Conservation (phyloP, 2,329 filamentous ascomycete species). For the Ceratocystis alfenasii region DNA sequence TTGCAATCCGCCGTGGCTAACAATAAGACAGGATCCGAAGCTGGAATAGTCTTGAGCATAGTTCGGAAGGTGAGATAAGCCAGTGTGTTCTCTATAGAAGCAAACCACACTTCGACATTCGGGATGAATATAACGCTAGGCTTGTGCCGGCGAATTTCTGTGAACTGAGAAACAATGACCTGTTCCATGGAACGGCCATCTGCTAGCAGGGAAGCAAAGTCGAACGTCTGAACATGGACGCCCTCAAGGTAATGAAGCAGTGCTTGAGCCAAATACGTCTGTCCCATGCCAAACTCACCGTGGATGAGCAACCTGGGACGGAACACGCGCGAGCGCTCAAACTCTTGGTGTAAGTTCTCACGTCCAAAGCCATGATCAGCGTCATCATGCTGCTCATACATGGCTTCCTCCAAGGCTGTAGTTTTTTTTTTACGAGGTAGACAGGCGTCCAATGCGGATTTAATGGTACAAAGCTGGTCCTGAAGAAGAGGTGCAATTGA, state of each 20-base stretch:
- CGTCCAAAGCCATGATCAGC: conserved; percentile 72
- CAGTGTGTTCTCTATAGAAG: conserved; percentile 47
- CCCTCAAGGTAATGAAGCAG: conserved; percentile 85
- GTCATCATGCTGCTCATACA: conserved; percentile 77
- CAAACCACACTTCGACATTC: conserved; percentile 78
- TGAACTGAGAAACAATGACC: conserved; percentile 78
- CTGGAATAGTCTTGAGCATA: conserved; percentile 69
- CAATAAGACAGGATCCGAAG: conserved; percentile 79
- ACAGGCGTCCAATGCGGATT: conserved; percentile 57
- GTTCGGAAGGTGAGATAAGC: conserved; percentile 72
- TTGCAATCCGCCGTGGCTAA: conserved; percentile 71
- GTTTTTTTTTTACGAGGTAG: conserved; percentile 75
- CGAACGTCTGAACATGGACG: conserved; percentile 87
- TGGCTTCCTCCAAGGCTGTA: conserved; percentile 85
- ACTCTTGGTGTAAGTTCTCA: conserved; percentile 63
- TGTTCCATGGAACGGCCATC: conserved; percentile 78
- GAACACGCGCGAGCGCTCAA: conserved; percentile 79
- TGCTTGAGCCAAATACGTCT: conserved; percentile 75
- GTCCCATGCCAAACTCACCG: conserved; percentile 82
- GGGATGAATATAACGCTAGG: conserved; percentile 94
- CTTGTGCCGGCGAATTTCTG: conserved; percentile 86
- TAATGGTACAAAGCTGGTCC: conserved; percentile 57
- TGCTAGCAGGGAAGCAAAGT: conserved; percentile 72
- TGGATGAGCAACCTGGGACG: conserved; percentile 74
- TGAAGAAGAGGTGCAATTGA: conserved; percentile 70